These are phyloP conservation scores for Calvatia gigantea DNA, from an alignment of 768 basidiomycete genomes.

Conservation along the genomic window DNA sequence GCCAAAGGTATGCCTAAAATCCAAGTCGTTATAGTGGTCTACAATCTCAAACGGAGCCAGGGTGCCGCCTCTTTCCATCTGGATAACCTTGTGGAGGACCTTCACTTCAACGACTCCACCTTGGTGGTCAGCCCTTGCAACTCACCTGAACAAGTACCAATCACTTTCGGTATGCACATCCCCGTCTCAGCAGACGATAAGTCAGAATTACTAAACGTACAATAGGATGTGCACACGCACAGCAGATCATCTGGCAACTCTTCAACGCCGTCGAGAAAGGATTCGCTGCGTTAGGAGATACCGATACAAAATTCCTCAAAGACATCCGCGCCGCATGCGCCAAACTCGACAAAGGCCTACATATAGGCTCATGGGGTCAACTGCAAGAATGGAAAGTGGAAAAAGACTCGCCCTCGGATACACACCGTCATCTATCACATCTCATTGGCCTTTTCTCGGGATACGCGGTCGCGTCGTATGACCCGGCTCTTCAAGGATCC, in stretches of 20 bases:
- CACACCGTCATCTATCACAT: constrained; percentile 76
- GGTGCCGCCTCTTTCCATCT: constrained; percentile 68
- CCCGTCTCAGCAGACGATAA: not conserved
- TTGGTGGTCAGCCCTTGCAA: constrained; percentile 73
- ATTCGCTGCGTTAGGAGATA: constrained; percentile 60
- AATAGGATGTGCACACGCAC: constrained; percentile 69
- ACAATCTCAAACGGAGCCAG: constrained; percentile 32
- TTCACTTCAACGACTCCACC: constrained; percentile 63
- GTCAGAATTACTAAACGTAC: not conserved
- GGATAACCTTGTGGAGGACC: constrained; percentile 64
- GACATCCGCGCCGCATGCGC: constrained; percentile 54
- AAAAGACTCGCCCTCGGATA: constrained; percentile 58
- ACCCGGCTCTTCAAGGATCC: constrained; percentile 43
- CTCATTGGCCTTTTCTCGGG: constrained; percentile 75
- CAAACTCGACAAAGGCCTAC: constrained; percentile 71
- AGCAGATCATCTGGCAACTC: constrained; percentile 76
- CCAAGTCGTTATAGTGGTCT: not conserved
- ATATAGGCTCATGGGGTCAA: constrained; percentile 73
- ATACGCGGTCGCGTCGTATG: constrained; percentile 60
- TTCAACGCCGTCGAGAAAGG: constrained; percentile 75
- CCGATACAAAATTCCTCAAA: constrained; percentile 55
- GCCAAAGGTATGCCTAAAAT: constrained; percentile 45
- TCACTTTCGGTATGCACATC: constrained; percentile 58
- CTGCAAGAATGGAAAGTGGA: constrained; percentile 84
- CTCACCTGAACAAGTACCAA: constrained; percentile 70